Evolutionary conservation across 164 flowering plant species (phyloP).

Genomic region (Vitis amurensis): DNA sequence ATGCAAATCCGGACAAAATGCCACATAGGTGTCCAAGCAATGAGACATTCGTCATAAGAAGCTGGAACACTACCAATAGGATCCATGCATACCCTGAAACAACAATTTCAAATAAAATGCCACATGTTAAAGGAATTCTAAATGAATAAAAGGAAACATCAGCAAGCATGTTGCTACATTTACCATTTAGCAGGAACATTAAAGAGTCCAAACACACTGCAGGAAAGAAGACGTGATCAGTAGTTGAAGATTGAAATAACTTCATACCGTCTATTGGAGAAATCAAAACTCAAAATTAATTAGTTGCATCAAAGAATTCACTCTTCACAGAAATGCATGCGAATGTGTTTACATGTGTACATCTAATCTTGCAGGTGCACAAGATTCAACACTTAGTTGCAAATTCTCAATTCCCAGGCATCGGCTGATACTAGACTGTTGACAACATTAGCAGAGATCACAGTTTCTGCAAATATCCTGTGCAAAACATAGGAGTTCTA

Average conservation of each 20-base stretch:
- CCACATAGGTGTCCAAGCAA: slow-evolving; percentile 97
- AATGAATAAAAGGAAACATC: slow-evolving; percentile 3
- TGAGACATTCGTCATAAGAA: slow-evolving; percentile 90
- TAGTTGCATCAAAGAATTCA: too few relatives aligned
- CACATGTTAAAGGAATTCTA: neutral
- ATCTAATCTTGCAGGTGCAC: too few relatives aligned
- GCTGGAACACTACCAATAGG: slow-evolving; percentile 81
- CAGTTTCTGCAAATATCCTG: too few relatives aligned
- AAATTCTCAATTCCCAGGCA: too few relatives aligned
- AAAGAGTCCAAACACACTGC: slow-evolving; percentile 96
- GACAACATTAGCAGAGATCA: too few relatives aligned
- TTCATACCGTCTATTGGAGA: too few relatives aligned
- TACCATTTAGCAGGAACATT: slow-evolving; percentile 95
- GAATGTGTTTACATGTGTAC: too few relatives aligned
- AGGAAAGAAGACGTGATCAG: slow-evolving; percentile 19
- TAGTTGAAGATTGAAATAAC: neutral
- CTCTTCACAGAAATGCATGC: too few relatives aligned
- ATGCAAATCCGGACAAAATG: slow-evolving; percentile 97
- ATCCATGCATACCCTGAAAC: slow-evolving; percentile 89
- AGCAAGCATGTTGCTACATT: slow-evolving; percentile 11
- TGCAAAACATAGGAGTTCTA: too few relatives aligned
- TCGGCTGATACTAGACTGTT: too few relatives aligned
- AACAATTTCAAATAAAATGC: slow-evolving; percentile 13
- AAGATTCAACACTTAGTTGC: too few relatives aligned
- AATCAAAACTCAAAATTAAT: too few relatives aligned